Evolutionary conservation across 257 asterid species (phyloP).

Genomic region (Thymus quinquecostatus): DNA sequence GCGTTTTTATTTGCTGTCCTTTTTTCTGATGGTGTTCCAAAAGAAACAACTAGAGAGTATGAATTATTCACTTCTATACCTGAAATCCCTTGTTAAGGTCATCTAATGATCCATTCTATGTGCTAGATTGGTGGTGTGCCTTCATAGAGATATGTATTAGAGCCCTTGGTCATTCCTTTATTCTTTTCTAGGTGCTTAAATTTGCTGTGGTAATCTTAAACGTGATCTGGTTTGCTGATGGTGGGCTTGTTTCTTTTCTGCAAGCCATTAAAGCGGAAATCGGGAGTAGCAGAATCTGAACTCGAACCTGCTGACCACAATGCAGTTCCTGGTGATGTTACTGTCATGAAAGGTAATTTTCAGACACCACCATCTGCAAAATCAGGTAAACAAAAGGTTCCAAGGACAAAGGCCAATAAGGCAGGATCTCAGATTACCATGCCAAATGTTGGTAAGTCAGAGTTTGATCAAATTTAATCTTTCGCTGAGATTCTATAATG

Average conservation of each 20-base stretch:
- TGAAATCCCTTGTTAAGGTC: neutral
- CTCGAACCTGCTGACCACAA: conserved; percentile 48
- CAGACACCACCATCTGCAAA: conserved; percentile 78
- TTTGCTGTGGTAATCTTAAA: conserved; percentile 1
- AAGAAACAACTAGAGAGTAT: conserved; percentile 10
- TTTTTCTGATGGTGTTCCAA: neutral
- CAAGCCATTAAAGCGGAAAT: conserved; percentile 74
- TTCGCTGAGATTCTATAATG: too few relatives aligned
- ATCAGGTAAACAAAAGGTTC: conserved; percentile 71
- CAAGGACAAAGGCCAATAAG: conserved; percentile 77
- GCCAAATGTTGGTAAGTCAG: conserved; percentile 67
- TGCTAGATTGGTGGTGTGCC: conserved; percentile 8
- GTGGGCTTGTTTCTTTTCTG: conserved; percentile 34
- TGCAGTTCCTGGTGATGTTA: conserved; percentile 46
- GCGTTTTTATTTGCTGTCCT: neutral
- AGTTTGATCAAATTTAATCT: conserved; percentile 17
- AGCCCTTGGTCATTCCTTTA: conserved; percentile 13
- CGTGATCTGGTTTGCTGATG: conserved; percentile 28
- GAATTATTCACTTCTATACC: neutral
- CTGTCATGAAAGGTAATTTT: conserved; percentile 38
- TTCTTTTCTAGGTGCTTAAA: conserved; percentile 21
- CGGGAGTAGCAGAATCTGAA: conserved; percentile 49
- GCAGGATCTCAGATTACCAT: conserved; percentile 56
- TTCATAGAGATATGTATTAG: neutral
- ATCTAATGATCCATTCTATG: conserved; percentile 2